A percentile compares a stretch with the other conserved stretches of the same genome.
Conservation (phyloP, 768 basidiomycete genomes). For the Boletus sp. region DNA sequence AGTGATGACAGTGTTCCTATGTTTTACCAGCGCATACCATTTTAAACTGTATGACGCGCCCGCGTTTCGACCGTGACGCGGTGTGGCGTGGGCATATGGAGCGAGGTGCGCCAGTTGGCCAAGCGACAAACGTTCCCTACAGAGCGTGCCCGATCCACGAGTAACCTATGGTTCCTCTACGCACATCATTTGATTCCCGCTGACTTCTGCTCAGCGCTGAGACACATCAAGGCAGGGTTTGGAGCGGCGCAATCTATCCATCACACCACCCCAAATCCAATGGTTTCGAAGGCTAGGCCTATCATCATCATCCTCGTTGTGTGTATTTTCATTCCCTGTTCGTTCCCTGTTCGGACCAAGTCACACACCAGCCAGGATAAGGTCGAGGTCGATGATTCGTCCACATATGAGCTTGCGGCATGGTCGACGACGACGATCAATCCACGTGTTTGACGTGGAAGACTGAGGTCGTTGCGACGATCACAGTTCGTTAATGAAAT, state of each 20-base stretch:
- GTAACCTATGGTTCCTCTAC: neutral
- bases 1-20: neutral
- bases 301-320: no score
- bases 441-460: neutral
- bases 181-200: neutral
- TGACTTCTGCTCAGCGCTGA: neutral
- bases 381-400: neutral
- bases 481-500: neutral
- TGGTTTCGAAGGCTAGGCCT: neutral
- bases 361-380: neutral
- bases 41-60: neutral
- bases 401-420: neutral
- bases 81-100: neutral
- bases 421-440: neutral
- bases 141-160: no score
- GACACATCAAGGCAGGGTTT: neutral
- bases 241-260: neutral
- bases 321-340: neutral
- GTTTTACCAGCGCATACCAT: neutral
- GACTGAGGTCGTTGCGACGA: neutral
- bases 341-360: neutral
- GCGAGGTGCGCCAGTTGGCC: neutral
- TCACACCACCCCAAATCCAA: neutral
- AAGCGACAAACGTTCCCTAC: conserved; percentile 2
- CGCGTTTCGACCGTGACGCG: neutral